phyloP scores from a whole-genome alignment of 2,329 filamentous ascomycete genomes.

The Furcasterigmium sp. region DNA sequence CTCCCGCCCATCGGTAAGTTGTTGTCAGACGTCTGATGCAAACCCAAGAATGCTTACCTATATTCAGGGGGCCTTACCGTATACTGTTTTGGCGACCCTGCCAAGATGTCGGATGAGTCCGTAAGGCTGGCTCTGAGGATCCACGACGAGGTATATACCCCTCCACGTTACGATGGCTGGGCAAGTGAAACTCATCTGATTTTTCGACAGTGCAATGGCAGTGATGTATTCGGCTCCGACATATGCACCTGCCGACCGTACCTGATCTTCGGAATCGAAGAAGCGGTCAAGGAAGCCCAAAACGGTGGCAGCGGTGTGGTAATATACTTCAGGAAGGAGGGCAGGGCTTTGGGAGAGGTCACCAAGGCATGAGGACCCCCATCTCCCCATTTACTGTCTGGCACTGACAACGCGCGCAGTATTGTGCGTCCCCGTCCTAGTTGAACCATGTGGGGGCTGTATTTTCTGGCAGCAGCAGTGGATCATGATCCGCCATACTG shows the following conservation, averaged over 20 bases:
- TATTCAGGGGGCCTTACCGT: slow-evolving; percentile 74
- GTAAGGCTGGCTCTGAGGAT: slow-evolving; percentile 78
- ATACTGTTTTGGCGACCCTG: slow-evolving; percentile 93
- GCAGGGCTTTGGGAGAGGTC: slow-evolving; percentile 88
- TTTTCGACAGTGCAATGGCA: slow-evolving; percentile 87
- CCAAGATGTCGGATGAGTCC: slow-evolving; percentile 85
- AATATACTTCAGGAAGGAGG: slow-evolving; percentile 98
- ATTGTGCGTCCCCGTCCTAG: slow-evolving; percentile 14
- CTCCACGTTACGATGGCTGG: no score
- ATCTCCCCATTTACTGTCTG: no score
- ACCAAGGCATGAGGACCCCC: slow-evolving; percentile 68
- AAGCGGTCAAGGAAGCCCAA: slow-evolving; percentile 95
- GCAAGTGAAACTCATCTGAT: no score
- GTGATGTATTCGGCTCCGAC: slow-evolving; percentile 95
- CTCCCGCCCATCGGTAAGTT: slow-evolving; percentile 77
- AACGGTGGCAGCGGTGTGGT: slow-evolving; percentile 90
- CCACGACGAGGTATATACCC: slow-evolving; percentile 62
- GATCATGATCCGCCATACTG: not conserved
- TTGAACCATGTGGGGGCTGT: no score
- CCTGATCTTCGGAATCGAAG: slow-evolving; percentile 93
- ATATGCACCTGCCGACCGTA: slow-evolving; percentile 97
- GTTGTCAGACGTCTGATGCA: not conserved
- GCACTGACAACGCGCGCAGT: slow-evolving; percentile 7
- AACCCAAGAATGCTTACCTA: slow-evolving; percentile 11
- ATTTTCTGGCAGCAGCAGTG: no score